Evolutionary conservation across 2,329 filamentous ascomycete genomes (phyloP), one percentile per base, ranked within the genome.

Genomic region (Colletotrichum godetiae): DNA sequence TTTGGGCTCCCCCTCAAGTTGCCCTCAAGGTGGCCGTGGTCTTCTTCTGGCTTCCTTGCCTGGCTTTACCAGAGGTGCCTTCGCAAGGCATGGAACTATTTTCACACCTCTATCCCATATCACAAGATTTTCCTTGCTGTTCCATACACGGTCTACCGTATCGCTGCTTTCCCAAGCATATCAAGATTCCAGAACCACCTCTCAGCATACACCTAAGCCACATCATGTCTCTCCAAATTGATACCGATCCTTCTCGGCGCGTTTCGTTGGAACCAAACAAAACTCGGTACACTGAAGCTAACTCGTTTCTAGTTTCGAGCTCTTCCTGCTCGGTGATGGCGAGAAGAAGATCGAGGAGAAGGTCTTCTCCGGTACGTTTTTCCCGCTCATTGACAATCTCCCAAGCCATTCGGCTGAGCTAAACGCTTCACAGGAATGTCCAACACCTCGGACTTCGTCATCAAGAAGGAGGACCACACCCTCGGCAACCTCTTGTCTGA

Each of bases 381-480:
- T 4, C 3, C 6, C 11, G 10, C 5, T 1, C 5, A 13, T 29
- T 10, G 46, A 27, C n/a, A 60, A 57, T 81, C 8, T 55, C 19
- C 10, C 33, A 13, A 59, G 22, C 15, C 27, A 6, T 29, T 10
- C 8, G 29, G 19, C 49, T 56, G 22, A 35, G 12, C 68, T 63
- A 46, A 53, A 42, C 24, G 22, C 29, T n/a, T 10, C 27, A 22
- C 31, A 97, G 95, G 95, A 80, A 95, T 97, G 81, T 94, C 96
- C 27, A 97, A 98, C 82, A 95, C 94, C n/a, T 94, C 95, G 11
- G 94, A 98, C 84, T 99, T 99, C 86, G 92, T 94, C 72, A 92
- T 99, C 84, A 94, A 95, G 84, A 98, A 98, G 84, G 97, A 99
- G 83, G 97, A 99, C 79, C 96, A 98, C 85, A 98, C 96, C 1